Conservation (phyloP, 2,329 filamentous ascomycete genomes). For the Monilinia laxa region DNA sequence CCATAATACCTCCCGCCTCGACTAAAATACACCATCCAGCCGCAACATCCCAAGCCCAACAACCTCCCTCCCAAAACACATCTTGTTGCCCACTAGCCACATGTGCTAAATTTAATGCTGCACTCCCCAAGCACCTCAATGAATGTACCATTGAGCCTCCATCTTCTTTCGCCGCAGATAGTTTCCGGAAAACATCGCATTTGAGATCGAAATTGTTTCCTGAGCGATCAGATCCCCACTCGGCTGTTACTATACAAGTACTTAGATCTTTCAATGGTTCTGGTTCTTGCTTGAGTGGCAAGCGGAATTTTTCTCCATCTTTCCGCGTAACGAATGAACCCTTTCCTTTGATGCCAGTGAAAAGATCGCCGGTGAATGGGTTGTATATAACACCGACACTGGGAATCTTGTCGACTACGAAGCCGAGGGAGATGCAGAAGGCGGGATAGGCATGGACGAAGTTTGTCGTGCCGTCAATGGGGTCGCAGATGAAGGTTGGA, state of each 20-base stretch:
- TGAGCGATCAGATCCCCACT: conserved; percentile 70
- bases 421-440: conserved; percentile 74
- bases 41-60: conserved; percentile 84
- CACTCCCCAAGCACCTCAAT: conserved; percentile 67
- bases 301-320: conserved; percentile 42
- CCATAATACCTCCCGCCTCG: conserved; percentile 73
- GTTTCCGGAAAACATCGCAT: conserved; percentile 61
- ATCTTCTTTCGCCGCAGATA: conserved; percentile 56
- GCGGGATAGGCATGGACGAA: conserved; percentile 75
- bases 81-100: conserved; percentile 72
- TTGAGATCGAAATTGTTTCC: conserved; percentile 73
- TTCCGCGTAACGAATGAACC: conserved; percentile 57
- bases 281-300: conserved; percentile 51
- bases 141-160: conserved; percentile 77
- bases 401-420: conserved; percentile 61
- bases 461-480: conserved; percentile 81
- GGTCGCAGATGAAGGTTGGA: conserved; percentile 79
- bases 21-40: conserved; percentile 75
- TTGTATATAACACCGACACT: conserved; percentile 77
- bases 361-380: conserved; percentile 69
- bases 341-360: conserved; percentile 65
- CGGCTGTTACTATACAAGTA: conserved; percentile 64
- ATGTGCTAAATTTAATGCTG: conserved; percentile 71
- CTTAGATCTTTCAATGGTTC: conserved; percentile 60
- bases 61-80: conserved; percentile 79